These are phyloP conservation scores for Solanum chacoense DNA, from an alignment of 305 asterid genomes.

Conservation along the genomic window DNA sequence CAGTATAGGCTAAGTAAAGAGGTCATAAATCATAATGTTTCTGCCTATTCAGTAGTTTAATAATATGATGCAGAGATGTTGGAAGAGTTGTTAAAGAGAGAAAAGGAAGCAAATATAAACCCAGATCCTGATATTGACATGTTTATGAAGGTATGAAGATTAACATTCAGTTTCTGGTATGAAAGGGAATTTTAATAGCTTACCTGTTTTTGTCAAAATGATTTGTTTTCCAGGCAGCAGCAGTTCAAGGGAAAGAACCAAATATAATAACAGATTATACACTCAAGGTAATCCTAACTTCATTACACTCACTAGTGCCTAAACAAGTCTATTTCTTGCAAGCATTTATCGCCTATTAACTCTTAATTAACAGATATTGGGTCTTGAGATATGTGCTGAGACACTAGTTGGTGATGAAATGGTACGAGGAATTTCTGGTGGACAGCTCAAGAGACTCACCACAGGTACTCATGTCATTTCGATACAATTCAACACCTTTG, in stretches of 20 bases:
- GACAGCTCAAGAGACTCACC: slow-evolving; percentile 81
- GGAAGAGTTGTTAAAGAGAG: slow-evolving; percentile 80
- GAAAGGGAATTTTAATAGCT: not conserved
- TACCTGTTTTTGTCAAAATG: not conserved
- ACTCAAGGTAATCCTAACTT: slow-evolving; percentile 45
- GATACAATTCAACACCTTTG: not conserved
- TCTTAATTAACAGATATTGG: slow-evolving; percentile 47
- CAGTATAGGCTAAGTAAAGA: not conserved
- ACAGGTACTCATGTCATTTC: slow-evolving; percentile 35
- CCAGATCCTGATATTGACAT: slow-evolving; percentile 87
- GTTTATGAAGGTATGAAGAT: slow-evolving; percentile 68
- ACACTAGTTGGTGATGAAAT: slow-evolving; percentile 82
- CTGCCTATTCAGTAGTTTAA: not conserved
- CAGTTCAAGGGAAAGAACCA: slow-evolving; percentile 70
- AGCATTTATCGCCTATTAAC: not conserved
- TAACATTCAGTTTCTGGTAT: not conserved
- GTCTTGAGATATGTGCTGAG: slow-evolving; percentile 92
- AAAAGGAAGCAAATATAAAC: slow-evolving; percentile 76
- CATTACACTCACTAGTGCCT: not conserved
- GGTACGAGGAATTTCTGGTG: slow-evolving; percentile 92
- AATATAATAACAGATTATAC: slow-evolving; percentile 70
- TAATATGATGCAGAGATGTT: slow-evolving; percentile 44
- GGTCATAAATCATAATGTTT: not conserved
- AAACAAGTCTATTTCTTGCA: not conserved
- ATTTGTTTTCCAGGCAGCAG: slow-evolving; percentile 44